Conservation (phyloP, 106 monocot genomes). For the Acorus calamus region DNA sequence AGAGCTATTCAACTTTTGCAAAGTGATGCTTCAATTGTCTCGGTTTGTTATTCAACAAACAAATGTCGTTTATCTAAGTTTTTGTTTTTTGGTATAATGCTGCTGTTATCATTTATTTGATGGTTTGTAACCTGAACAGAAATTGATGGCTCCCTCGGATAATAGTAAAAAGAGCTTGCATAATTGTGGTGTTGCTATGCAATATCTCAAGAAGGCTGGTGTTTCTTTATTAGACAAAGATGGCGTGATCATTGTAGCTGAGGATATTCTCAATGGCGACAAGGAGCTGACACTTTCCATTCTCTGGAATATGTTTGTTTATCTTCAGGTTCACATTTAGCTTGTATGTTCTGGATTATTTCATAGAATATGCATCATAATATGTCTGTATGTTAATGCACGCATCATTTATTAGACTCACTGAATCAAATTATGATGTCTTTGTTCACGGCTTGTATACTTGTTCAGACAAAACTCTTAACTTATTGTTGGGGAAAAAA, state of each 20-base stretch:
- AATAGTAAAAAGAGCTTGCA: constrained; percentile 36
- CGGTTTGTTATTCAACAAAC: constrained; percentile 18
- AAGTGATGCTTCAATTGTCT: constrained; percentile 32
- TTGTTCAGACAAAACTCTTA: too few relatives aligned
- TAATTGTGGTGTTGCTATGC: constrained; percentile 39
- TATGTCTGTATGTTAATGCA: too few relatives aligned
- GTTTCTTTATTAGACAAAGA: constrained; percentile 40
- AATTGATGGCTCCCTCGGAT: constrained; percentile 41
- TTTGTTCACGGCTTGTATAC: too few relatives aligned
- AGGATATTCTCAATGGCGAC: constrained; percentile 53
- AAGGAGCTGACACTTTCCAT: constrained; percentile 41
- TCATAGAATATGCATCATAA: background rate
- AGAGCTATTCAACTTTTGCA: constrained; percentile 51
- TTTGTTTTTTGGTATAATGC: background rate
- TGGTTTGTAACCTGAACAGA: constrained; percentile 15
- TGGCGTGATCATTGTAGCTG: constrained; percentile 25
- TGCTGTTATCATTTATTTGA: background rate
- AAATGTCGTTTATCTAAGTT: background rate
- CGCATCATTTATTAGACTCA: too few relatives aligned
- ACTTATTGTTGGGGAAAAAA: too few relatives aligned
- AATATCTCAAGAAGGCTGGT: constrained; percentile 29
- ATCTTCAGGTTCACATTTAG: constrained; percentile 35
- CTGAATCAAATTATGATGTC: too few relatives aligned
- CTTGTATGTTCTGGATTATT: background rate
- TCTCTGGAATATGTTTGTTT: constrained; percentile 52